These are phyloP conservation scores for Vanrija pseudolonga DNA, from an alignment of 1,284 basidiomycete species.

Conservation along the genomic window DNA sequence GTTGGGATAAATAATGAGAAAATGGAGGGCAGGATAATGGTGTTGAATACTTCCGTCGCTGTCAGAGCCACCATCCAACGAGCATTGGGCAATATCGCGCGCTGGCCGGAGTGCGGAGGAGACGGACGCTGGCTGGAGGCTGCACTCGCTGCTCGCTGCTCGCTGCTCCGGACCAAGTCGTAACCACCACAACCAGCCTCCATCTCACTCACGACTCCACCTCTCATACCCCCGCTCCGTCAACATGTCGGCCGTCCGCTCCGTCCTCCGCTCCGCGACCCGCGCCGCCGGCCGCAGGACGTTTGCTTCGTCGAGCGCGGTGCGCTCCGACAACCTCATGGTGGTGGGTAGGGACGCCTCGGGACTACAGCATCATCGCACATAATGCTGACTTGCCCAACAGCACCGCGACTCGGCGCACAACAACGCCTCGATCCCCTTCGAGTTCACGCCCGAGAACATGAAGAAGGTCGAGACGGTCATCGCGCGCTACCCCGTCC, in stretches of 20 bases:
- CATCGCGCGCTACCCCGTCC: conserved; percentile 87
- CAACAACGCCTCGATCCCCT: conserved; percentile 91
- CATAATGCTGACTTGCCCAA: no score
- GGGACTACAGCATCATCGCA: neutral
- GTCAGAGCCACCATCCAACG: conserved; percentile 11
- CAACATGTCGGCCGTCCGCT: conserved; percentile 40
- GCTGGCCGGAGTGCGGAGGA: no score
- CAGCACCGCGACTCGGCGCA: conserved; percentile 91
- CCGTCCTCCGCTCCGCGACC: conserved; percentile 27
- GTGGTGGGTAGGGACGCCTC: conserved; percentile 51
- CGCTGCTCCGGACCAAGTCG: no score
- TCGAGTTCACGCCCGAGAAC: conserved; percentile 80
- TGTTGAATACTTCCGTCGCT: neutral
- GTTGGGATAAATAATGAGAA: conserved; percentile 1
- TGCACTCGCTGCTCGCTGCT: no score
- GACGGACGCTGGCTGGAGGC: no score
- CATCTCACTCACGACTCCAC: neutral
- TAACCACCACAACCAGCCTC: neutral
- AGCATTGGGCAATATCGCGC: conserved; percentile 5
- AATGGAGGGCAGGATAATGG: neutral
- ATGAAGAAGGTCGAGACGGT: conserved; percentile 80
- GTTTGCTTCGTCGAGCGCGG: conserved; percentile 53
- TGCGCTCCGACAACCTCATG: conserved; percentile 60
- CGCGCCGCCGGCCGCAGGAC: conserved; percentile 40
- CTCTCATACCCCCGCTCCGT: conserved; percentile 1